These are phyloP conservation scores for Babesia sp. DNA, from an alignment of 169 alveolate species.

Conservation along the genomic window DNA sequence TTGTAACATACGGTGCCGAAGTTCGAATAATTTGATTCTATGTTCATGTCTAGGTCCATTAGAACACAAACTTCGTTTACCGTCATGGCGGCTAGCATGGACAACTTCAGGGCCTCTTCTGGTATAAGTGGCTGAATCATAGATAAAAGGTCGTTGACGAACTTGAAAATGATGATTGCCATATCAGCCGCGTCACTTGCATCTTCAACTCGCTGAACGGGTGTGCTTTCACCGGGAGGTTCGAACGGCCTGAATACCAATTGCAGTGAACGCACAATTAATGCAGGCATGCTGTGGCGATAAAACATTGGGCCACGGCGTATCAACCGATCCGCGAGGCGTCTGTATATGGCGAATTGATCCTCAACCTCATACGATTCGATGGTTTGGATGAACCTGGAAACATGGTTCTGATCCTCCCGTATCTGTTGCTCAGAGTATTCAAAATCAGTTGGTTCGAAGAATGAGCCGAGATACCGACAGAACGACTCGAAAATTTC, in stretches of 20 bases:
- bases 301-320: background rate
- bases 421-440: background rate
- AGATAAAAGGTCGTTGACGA: slow-evolving; percentile 5
- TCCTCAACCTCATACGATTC: slow-evolving; percentile 11
- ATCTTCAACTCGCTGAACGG: background rate
- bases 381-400: slow-evolving; percentile 14
- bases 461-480: slow-evolving; percentile 25
- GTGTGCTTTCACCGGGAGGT: slow-evolving; percentile 23
- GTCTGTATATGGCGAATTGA: slow-evolving; percentile 14
- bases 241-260: slow-evolving; percentile 24
- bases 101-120: slow-evolving; percentile 59
- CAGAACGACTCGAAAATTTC: slow-evolving; percentile 18
- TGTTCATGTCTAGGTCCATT: slow-evolving; percentile 13
- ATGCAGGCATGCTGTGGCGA: slow-evolving; percentile 4
- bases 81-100: slow-evolving; percentile 57
- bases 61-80: slow-evolving; percentile 57
- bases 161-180: background rate
- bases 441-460: background rate
- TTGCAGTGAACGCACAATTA: slow-evolving; percentile 11
- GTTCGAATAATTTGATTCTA: slow-evolving; percentile 29
- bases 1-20: slow-evolving; percentile 70
- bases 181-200: background rate
- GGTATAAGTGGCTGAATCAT: slow-evolving; percentile 12
- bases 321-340: slow-evolving; percentile 7
- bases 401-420: slow-evolving; percentile 22